Conservation (phyloP, 2,329 filamentous ascomycete species). For the Amphichorda felina region DNA sequence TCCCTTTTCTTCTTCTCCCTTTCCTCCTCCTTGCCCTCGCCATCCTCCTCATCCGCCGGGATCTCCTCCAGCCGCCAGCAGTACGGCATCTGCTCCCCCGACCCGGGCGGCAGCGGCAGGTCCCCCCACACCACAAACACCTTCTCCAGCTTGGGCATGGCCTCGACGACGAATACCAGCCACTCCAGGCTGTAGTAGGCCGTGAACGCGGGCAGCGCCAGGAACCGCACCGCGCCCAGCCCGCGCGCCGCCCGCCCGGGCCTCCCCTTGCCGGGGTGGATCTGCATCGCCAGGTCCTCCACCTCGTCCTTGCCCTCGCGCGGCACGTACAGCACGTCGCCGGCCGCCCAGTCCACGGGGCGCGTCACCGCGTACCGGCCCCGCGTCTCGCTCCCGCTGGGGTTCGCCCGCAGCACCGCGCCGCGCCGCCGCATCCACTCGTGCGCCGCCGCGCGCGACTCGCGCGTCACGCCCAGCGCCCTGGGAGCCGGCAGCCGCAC, state of each 20-base stretch:
- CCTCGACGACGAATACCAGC: conserved; percentile 6
- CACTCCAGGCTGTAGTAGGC: conserved; percentile 11
- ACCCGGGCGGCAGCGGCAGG: conserved; percentile 6
- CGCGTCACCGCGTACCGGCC: not conserved
- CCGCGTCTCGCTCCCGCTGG: not conserved
- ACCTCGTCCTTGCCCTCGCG: not conserved
- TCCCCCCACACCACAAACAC: conserved; percentile 12
- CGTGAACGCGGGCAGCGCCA: conserved; percentile 13
- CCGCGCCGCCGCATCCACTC: conserved; percentile 7
- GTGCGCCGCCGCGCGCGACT: conserved; percentile 9
- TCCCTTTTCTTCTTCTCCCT: conserved; percentile 6
- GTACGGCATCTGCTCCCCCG: not conserved
- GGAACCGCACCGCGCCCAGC: conserved; percentile 4
- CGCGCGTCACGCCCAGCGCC: conserved; percentile 8
- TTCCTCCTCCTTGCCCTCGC: not conserved
- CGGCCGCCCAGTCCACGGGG: not conserved
- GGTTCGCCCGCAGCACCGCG: conserved; percentile 8
- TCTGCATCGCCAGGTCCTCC: not conserved
- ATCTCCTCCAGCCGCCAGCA: not conserved
- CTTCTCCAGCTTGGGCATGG: conserved; percentile 7
- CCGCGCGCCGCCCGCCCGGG: not conserved
- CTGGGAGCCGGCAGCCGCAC: conserved; percentile 2
- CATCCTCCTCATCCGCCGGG: not conserved
- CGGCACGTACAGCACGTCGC: not conserved
- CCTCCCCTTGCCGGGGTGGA: not conserved